Base-by-base conservation (phyloP, 2,329 filamentous ascomycete species). In the Metarhizium humberi region DNA sequence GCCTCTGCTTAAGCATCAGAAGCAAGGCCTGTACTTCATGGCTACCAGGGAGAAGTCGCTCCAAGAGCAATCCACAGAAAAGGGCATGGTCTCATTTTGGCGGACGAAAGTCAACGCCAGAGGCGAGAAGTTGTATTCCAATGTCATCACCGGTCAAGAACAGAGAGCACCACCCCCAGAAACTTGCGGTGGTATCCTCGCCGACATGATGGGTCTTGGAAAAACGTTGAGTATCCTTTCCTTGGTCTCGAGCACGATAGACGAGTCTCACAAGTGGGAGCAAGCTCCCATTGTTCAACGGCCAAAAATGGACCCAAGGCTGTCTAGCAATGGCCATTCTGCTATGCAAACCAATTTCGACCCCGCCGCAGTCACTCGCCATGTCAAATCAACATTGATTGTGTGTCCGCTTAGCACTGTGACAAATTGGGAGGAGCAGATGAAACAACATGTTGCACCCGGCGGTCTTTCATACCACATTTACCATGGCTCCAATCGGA, bases 381-480 rank as follows among this genome's bases (percentile, higher is more conserved):
- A 96, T 64, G 84, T 82, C 6, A 87, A 84, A 64, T 84, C 88
- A 0, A 97, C 94, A 0, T 75, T 99, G 36, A 78, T 99, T 18
- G 83, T 99, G 16, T 95, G 88, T 55, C 94, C 94, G 1, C 78
- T 96, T 3, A 96, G 90, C 64, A 94, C 92, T 0, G 85, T 97
- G 56, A 86, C 87, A 30, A 99, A 97, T 65, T 99, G 94, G 94
- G 87, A 92, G 63, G 85, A 91, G 61, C 94, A 99, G 70, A 89
- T 97, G 58, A 87, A 87, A 63, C 80, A 88, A 56, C 94, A 99
- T 69, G 76, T 95, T 49, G 77, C 80, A 51, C 76, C 81, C 0
- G 79, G 77, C 0, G 73, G 79, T 7, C 66, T 97, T 18, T 85
- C 75, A 1, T 90, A 84, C 64, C 90, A 94, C 66, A 82, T 94